Evolutionary conservation across 2,329 filamentous ascomycete genomes (phyloP).

Genomic region (Chaetomiaceae sp.): DNA sequence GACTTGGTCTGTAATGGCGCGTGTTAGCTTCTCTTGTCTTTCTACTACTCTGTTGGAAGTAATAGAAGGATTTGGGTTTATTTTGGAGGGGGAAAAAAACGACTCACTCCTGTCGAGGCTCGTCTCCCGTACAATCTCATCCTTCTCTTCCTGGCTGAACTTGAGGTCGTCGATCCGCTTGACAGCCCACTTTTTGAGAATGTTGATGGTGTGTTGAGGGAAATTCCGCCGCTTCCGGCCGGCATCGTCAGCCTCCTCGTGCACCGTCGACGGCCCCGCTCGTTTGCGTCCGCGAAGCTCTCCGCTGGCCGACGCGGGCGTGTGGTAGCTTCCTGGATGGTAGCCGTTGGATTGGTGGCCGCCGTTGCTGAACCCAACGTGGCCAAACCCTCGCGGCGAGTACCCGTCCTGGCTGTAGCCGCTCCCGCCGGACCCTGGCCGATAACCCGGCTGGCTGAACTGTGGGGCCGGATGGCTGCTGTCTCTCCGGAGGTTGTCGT

Average conservation of each 20-base stretch:
- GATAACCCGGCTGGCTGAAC: too few relatives aligned
- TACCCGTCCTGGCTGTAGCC: background rate
- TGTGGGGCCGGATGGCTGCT: too few relatives aligned
- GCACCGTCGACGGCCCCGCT: too few relatives aligned
- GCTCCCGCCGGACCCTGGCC: background rate
- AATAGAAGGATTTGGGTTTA: too few relatives aligned
- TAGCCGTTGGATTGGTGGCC: too few relatives aligned
- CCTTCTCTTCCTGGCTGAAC: constrained; percentile 78
- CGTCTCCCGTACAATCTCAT: constrained; percentile 71
- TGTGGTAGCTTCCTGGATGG: too few relatives aligned
- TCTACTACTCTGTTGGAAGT: too few relatives aligned
- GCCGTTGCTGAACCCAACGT: too few relatives aligned
- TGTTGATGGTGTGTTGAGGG: constrained; percentile 65
- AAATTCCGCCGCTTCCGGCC: constrained; percentile 65
- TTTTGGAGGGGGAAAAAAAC: background rate
- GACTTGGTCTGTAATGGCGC: constrained; percentile 59
- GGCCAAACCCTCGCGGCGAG: background rate
- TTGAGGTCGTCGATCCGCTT: constrained; percentile 66
- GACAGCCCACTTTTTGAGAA: background rate
- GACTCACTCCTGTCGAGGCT: constrained; percentile 72
- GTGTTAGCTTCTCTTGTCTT: constrained; percentile 22
- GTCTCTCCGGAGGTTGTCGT: too few relatives aligned
- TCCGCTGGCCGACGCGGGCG: too few relatives aligned
- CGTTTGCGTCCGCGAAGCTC: background rate
- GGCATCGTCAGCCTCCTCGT: too few relatives aligned